Conservation (phyloP, 2,329 filamentous ascomycete genomes). For the Achaetomium macrosporum region DNA sequence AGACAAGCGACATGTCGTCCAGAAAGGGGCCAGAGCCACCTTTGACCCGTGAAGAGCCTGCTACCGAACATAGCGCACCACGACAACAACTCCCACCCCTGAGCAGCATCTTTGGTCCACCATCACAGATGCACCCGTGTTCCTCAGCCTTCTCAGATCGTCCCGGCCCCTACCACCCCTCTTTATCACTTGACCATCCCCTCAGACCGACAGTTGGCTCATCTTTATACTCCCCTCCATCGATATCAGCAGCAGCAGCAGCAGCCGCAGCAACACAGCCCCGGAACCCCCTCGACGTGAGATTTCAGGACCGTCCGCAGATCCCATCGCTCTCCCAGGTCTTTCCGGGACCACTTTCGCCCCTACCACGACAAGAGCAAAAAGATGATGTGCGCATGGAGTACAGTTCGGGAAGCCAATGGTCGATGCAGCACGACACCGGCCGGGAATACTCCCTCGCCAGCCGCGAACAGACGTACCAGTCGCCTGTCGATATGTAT, state of each 20-base stretch:
- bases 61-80: slow-evolving; percentile 24
- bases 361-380: slow-evolving; percentile 38
- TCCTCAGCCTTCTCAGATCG: slow-evolving; percentile 44
- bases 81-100: slow-evolving; percentile 50
- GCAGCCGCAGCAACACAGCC: slow-evolving; percentile 37
- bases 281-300: slow-evolving; percentile 42
- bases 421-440: slow-evolving; percentile 36
- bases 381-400: slow-evolving; percentile 34
- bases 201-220: slow-evolving; percentile 31
- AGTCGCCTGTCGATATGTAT: slow-evolving; percentile 32
- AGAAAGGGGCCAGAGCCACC: slow-evolving; percentile 36
- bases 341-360: slow-evolving; percentile 41
- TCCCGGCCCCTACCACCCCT: slow-evolving; percentile 36
- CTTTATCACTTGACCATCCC: slow-evolving; percentile 45
- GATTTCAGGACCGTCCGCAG: slow-evolving; percentile 39
- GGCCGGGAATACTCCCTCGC: slow-evolving; percentile 43
- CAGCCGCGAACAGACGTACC: slow-evolving; percentile 34
- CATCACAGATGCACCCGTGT: slow-evolving; percentile 38
- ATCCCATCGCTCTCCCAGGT: slow-evolving; percentile 30
- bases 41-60: slow-evolving; percentile 32
- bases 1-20: slow-evolving; percentile 39
- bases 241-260: slow-evolving; percentile 30
- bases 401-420: slow-evolving; percentile 33
- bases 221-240: slow-evolving; percentile 42
- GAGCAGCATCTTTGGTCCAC: slow-evolving; percentile 51